These are phyloP conservation scores for Backusella luteola DNA, from an alignment of 192 early-diverging fungal species.

Conservation along the genomic window DNA sequence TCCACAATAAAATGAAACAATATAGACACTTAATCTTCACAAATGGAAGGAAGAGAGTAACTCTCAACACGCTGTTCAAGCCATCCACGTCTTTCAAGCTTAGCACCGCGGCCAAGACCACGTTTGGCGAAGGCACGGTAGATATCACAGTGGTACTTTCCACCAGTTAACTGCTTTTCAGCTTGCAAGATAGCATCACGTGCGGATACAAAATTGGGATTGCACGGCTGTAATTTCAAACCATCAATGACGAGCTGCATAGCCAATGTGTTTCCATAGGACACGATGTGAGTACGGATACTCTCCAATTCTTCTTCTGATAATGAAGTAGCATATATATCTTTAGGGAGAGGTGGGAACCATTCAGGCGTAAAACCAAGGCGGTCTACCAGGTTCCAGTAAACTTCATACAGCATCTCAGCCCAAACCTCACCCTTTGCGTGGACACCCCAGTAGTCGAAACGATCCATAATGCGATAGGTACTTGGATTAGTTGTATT, in stretches of 20 bases:
- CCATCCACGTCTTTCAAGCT: conserved; percentile 38
- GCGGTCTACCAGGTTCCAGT: conserved; percentile 65
- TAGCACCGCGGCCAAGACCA: conserved; percentile 79
- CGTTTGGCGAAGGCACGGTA: conserved; percentile 86
- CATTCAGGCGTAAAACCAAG: conserved; percentile 57
- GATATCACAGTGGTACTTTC: conserved; percentile 68
- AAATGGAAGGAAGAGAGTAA: conserved; percentile 22
- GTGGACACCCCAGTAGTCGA: conserved; percentile 92
- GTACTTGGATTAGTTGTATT: conserved; percentile 76
- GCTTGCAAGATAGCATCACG: conserved; percentile 74
- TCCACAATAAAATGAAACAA: conserved; percentile 7
- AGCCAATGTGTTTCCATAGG: conserved; percentile 67
- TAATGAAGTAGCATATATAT: not conserved
- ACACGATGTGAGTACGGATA: conserved; percentile 33
- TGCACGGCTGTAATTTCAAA: conserved; percentile 76
- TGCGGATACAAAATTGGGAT: conserved; percentile 68
- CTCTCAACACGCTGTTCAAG: conserved; percentile 33
- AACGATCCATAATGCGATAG: conserved; percentile 71
- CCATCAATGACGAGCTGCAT: conserved; percentile 74
- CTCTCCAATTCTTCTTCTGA: conserved; percentile 23
- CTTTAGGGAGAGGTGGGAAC: conserved; percentile 44
- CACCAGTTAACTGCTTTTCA: conserved; percentile 59
- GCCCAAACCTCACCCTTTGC: conserved; percentile 94
- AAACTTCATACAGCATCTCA: conserved; percentile 85
- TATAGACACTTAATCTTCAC: not conserved